These are phyloP conservation scores for Nicotiana paniculata DNA, from an alignment of 257 asterid genomes.

Conservation along the genomic window DNA sequence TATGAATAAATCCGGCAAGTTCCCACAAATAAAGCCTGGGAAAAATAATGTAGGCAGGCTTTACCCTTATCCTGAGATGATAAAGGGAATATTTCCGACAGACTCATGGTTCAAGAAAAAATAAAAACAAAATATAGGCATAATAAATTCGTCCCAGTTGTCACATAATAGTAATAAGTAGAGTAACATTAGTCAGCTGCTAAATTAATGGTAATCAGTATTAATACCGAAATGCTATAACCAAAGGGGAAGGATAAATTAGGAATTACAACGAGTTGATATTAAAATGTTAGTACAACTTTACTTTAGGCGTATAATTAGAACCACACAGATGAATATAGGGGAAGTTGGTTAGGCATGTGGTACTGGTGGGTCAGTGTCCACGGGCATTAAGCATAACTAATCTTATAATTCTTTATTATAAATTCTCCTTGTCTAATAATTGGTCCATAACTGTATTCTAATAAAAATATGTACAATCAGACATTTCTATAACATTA, in stretches of 20 bases:
- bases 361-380: neutral
- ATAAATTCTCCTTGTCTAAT: neutral
- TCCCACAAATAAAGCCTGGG: no score
- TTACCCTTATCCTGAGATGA: no score
- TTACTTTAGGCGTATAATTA: neutral
- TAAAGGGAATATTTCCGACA: no score
- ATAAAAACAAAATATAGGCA: no score
- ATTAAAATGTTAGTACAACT: neutral
- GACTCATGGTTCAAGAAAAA: no score
- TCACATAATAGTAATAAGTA: no score
- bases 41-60: no score
- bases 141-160: no score
- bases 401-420: neutral
- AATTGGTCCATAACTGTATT: neutral
- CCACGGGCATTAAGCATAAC: neutral
- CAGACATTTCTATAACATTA: neutral
- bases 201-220: neutral
- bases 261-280: neutral
- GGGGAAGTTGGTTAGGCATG: neutral
- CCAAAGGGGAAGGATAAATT: neutral
- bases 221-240: neutral
- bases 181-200: neutral
- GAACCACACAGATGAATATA: neutral
- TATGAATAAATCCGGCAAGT: no score
- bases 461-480: neutral